Evolutionary conservation across 2,329 filamentous ascomycete species (phyloP).

Genomic region (Aspergillus transmontanensis): DNA sequence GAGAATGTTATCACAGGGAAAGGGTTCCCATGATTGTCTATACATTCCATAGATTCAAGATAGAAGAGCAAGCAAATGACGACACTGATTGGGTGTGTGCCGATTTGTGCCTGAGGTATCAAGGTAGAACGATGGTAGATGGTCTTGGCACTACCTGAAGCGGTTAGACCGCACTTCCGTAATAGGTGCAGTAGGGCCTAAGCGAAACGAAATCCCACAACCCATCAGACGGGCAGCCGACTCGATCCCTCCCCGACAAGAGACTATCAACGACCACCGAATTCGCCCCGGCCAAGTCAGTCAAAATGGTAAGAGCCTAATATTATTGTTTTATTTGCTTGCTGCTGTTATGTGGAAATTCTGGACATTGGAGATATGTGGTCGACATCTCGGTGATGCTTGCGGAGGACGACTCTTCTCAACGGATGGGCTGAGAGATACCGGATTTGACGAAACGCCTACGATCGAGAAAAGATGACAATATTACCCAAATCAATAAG

Average conservation of each 20-base stretch:
- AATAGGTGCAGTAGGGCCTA: constrained; percentile 45
- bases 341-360: constrained; percentile 22
- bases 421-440: constrained; percentile 1
- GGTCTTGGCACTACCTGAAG: constrained; percentile 27
- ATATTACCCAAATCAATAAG: neutral
- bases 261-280: constrained; percentile 45
- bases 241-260: constrained; percentile 41
- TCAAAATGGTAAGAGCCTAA: constrained; percentile 49
- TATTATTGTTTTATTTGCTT: constrained; percentile 21
- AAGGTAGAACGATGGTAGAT: neutral
- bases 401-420: constrained; percentile 8
- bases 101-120: constrained; percentile 22
- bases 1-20: constrained; percentile 63
- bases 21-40: constrained; percentile 43
- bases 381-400: constrained; percentile 12
- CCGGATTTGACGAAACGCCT: neutral
- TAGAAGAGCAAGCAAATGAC: neutral
- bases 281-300: constrained; percentile 48
- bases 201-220: constrained; percentile 51
- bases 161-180: constrained; percentile 31
- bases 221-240: constrained; percentile 33
- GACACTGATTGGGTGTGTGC: neutral
- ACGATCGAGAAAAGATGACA: neutral
- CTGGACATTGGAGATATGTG: constrained; percentile 26
- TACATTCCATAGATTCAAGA: neutral